Evolutionary conservation across 2,329 filamentous ascomycete genomes (phyloP).

Genomic region (Aspergillus tamarii): DNA sequence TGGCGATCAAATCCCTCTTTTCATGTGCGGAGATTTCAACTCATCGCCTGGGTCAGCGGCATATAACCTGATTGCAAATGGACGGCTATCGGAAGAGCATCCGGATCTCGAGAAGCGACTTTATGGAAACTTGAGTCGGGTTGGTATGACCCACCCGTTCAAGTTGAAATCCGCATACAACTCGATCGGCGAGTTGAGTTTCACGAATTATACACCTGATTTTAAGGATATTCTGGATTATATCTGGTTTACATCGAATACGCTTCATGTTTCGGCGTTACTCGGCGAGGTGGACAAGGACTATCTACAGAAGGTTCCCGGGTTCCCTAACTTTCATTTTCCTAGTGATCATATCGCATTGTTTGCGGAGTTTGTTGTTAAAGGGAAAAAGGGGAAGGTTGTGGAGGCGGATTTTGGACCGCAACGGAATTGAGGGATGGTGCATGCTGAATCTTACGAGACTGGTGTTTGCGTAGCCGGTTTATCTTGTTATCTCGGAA

Average conservation of each 20-base stretch:
- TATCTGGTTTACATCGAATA: slow-evolving; percentile 95
- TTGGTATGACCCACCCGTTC: slow-evolving; percentile 94
- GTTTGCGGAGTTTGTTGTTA: slow-evolving; percentile 86
- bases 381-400: slow-evolving; percentile 78
- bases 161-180: slow-evolving; percentile 88
- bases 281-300: slow-evolving; percentile 84
- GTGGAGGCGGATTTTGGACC: slow-evolving; percentile 66
- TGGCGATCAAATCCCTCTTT: slow-evolving; percentile 83
- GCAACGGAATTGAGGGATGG: slow-evolving; percentile 44
- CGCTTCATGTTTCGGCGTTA: slow-evolving; percentile 78
- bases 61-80: slow-evolving; percentile 84
- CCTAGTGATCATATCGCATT: slow-evolving; percentile 90
- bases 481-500: slow-evolving; percentile 45
- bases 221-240: slow-evolving; percentile 94
- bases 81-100: slow-evolving; percentile 76
- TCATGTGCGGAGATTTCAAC: slow-evolving; percentile 97
- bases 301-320: slow-evolving; percentile 83
- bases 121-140: slow-evolving; percentile 89
- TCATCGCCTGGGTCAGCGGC: slow-evolving; percentile 85
- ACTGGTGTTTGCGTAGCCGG: slow-evolving; percentile 43
- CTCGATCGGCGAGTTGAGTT: slow-evolving; percentile 80
- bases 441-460: slow-evolving; percentile 43
- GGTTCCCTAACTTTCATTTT: slow-evolving; percentile 93
- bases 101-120: slow-evolving; percentile 77
- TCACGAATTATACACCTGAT: slow-evolving; percentile 96